A percentile compares a stretch with the other conserved stretches of the same genome.
Conservation (phyloP, 2,329 filamentous ascomycete genomes). For the Xylariaceae sp. region DNA sequence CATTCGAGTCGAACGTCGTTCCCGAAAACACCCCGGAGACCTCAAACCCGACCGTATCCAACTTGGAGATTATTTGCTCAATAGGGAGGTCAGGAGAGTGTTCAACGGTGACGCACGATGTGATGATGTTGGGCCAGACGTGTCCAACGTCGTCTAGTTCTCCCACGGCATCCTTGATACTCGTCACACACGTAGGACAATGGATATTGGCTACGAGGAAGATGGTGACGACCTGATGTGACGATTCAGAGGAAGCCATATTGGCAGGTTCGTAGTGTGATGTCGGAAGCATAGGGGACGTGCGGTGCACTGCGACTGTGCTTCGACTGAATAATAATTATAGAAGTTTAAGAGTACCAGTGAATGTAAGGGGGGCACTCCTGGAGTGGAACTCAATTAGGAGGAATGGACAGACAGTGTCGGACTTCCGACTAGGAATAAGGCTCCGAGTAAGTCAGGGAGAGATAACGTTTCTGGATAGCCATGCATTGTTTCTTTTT, state of each 20-base stretch:
- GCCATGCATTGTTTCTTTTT: too few species aligned
- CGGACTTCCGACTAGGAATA: too few species aligned
- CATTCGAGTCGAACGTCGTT: conserved; percentile 27
- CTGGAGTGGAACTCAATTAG: too few species aligned
- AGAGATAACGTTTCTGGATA: too few species aligned
- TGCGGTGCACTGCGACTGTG: too few species aligned
- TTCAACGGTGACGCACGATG: conserved; percentile 53
- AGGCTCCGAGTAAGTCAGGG: too few species aligned
- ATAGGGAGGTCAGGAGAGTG: conserved; percentile 46
- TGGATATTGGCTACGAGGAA: conserved; percentile 70
- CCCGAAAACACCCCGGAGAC: conserved; percentile 43
- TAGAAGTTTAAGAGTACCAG: too few species aligned
- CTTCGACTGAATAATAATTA: too few species aligned
- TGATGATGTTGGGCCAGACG: conserved; percentile 66
- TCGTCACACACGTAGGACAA: conserved; percentile 66
- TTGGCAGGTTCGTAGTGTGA: conserved; percentile 5
- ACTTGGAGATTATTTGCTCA: conserved; percentile 38
- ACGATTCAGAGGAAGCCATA: conserved; percentile 25
- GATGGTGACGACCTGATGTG: conserved; percentile 39
- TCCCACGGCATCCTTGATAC: conserved; percentile 56
- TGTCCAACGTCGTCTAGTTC: conserved; percentile 43
- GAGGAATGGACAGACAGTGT: too few species aligned
- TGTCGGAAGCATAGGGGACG: too few species aligned
- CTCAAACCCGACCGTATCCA: conserved; percentile 55
- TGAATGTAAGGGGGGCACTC: too few species aligned